Base-by-base conservation (phyloP, 2,329 filamentous ascomycete genomes). In the Fusarium poae region DNA sequence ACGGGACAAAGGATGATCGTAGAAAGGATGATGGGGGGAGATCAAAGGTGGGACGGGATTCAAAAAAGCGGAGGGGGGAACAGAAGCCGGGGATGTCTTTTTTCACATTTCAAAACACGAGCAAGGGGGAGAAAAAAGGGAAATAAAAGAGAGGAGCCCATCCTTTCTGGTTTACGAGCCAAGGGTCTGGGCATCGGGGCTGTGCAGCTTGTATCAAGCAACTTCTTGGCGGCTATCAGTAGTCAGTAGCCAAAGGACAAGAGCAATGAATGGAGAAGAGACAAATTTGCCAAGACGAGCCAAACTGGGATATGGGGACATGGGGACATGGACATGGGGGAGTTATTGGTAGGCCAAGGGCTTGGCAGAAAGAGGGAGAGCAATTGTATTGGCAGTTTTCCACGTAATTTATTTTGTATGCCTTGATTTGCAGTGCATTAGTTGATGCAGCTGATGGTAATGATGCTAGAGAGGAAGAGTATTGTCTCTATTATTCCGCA, bases 181-280 rank as follows among this genome's bases (percentile, higher is more conserved):
- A 71, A 74, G 65, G 21, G 43, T 63, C 70, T 74, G 57, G 72
- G 70, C 70, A 70, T 62, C 63, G 65, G 56, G 72, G 72, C 72
- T 66, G 72, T 74, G 72, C 72, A 73, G 39, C 16, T 57, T 57
- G 54, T 57, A 35, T 57, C 29, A 39, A 27, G 50, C 52, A 68
- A 43, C 50, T 52, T 25, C 70, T 69, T 72, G 70, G 68, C 65
- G 46, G 62, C 45, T 57, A 45, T 53, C 44, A 34, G 35, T n/a
- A n/a, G n/a, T n/a, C n/a, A 44, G 44, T 45, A 12, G n/a, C 37
- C 20, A 20, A 11, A 49, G 9, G 34, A 59, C 20, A 40, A 35
- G 57, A 57, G n/a, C 57, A 48, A 37, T 55, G 21, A 44, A 37
- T 20, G 18, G 56, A 62, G 21, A 27, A 18, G 32, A 50, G 48